Base-by-base conservation (phyloP, 176 grass and related monocot species). In the Elaeis guineensis region DNA sequence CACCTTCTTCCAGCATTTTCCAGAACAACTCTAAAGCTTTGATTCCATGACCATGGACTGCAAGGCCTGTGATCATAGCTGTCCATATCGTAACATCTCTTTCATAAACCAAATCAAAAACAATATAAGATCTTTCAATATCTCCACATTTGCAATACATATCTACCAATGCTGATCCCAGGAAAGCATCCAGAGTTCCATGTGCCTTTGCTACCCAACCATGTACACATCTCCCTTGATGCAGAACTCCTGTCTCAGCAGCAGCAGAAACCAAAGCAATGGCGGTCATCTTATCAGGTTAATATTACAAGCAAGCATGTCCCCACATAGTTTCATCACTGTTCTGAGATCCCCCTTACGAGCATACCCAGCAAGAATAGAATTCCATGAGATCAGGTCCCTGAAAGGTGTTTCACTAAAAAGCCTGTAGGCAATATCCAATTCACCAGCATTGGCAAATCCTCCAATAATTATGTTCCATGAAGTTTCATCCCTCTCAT, bases 1-100 rank as follows among this genome's bases (percentile, higher is more conserved):
- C 14, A 54, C 26, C 26, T 21, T 73, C 26, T 63, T 49, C 59
- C 30, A 63, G 26, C 59, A 63, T 73, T 63, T 54, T 44, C 50
- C 23, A 39, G 19, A 73, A 73, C 19, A 73, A 17, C 19, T 63
- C 50, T 7, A 73, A 9, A 11, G 70, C 25, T 63, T 55, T 44
- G 18, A 16, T 18, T 54, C 84, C 80, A 78, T 64, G 62, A 32
- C 84, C 79, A 64, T 87, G 71, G 52, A 78, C 64, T 51, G 79
- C 79, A 75, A 87, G 71, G 24, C 84, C 79, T 17, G 58, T 64
- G 25, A 87, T 79, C 75, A 78, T 75, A 35, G 84, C 71, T 50
- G 75, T 82, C 84, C 84, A 87, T 19, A 82, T 54, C 20, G 75
- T 68, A 66, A 82, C 71, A 79, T 82, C 84, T 78, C 78, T 82